Evolutionary conservation across 1,139 yeast species (phyloP), one percentile per base, ranked within the genome.

Genomic region (Sugiyamaella novakii): DNA sequence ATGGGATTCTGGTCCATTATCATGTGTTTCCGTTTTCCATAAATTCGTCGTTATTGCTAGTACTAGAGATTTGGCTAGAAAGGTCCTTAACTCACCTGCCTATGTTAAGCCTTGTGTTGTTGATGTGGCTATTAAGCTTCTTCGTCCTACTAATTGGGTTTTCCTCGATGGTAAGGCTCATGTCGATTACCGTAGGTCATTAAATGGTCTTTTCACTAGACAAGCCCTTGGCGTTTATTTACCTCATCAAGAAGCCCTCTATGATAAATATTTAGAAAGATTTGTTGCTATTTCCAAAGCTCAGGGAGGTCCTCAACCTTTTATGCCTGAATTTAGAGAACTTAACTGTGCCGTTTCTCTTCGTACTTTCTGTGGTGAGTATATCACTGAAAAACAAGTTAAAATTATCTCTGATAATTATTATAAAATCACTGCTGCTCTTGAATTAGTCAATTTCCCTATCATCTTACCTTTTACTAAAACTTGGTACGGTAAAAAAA

Each of bases 41-140:
- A 91, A 92, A 73, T 92, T 92, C 65, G 98, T 92, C 43, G 95
- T 92, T 50, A 89, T 92, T 70, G 98, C 97, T 8, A 83, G 95
- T 6, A 78, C 86, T 33, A 81, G 96, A 64, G 98, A 91, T 60
- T 76, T 92, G 58, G 87, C 97, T 21, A 81, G 98, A 69, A 92
- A 92, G 64, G 83, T 89, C 54, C 77, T 92, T 61, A 83, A 81
- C 62, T 82, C 95, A 24, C 95, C 97, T 29, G 77, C 80, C 51
- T 92, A 77, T 65, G 97, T 88, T 53, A 89, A 89, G 68, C 98
- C 98, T 5, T 92, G 98, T 74, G 96, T 92, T 54, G 98, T 92
- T 56, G 98, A 92, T 66, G 98, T 89, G 49, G 98, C 98, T 17
- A 76, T 82, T 58, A 92, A 91, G 72, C 87, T 92, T 59, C 75